These are phyloP conservation scores for Clonostachys rosea DNA, from an alignment of 2,329 filamentous ascomycete species.

Conservation along the genomic window DNA sequence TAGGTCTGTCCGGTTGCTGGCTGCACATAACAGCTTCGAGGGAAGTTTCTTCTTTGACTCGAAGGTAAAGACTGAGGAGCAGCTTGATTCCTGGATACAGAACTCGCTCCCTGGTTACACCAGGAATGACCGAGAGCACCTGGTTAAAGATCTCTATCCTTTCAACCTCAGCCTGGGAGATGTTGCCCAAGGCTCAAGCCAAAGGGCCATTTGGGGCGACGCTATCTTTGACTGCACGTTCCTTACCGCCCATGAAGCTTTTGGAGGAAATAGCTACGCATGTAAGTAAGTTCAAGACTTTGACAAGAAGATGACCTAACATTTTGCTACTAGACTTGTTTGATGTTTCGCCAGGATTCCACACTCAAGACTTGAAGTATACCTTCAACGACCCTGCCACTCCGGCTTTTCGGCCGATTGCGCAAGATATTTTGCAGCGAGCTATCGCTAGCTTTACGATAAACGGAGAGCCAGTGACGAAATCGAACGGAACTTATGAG, in stretches of 20 bases:
- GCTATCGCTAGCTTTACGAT: constrained; percentile 4
- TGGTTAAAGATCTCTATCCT: constrained; percentile 4
- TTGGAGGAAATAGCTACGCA: constrained; percentile 2
- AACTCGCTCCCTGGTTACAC: constrained; percentile 2
- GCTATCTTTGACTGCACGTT: too few species aligned
- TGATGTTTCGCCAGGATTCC: constrained; percentile 5
- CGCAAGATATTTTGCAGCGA: constrained; percentile 3
- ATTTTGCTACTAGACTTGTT: constrained; percentile 3
- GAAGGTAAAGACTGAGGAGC: constrained; percentile 2
- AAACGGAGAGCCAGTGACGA: not conserved
- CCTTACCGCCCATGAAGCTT: not conserved
- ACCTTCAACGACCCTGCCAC: constrained; percentile 3
- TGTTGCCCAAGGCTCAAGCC: too few species aligned
- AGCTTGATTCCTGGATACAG: constrained; percentile 2
- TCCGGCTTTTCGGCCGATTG: not conserved
- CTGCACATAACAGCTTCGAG: constrained; percentile 4
- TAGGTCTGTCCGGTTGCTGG: constrained; percentile 3
- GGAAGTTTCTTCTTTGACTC: constrained; percentile 7
- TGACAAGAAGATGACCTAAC: too few species aligned
- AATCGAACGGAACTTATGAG: too few species aligned
- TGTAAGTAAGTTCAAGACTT: constrained; percentile 3
- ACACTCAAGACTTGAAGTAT: constrained; percentile 6
- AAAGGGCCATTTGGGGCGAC: constrained; percentile 2
- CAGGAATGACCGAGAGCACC: not conserved
- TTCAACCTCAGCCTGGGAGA: not conserved